Percentiles rank a stretch among this genome's conserved stretches.
phyloP scores from a whole-genome alignment of 2,329 filamentous ascomycete species.

The Xylaria sp. region DNA sequence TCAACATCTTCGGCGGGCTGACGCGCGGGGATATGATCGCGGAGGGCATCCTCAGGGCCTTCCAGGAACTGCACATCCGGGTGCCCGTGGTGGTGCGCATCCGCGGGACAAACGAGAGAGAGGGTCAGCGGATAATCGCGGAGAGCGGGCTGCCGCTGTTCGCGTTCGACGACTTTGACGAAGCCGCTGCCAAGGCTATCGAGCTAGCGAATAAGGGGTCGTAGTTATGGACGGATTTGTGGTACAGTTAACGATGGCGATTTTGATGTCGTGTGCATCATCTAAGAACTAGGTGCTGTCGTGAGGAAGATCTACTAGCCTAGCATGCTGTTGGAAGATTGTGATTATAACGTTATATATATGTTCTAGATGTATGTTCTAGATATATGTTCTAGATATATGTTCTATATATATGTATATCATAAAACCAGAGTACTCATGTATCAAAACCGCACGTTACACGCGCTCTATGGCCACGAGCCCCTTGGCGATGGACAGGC shows the following conservation, averaged over 20 bases:
- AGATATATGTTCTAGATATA: neutral
- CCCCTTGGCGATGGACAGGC: conserved; percentile 26
- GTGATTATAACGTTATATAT: neutral
- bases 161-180: conserved; percentile 75
- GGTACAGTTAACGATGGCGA: neutral
- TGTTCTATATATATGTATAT: neutral
- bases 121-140: conserved; percentile 69
- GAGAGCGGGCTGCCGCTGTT: conserved; percentile 69
- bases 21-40: conserved; percentile 84
- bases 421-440: neutral
- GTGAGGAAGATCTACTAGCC: neutral
- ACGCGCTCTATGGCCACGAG: conserved; percentile 33
- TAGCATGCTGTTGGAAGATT: neutral
- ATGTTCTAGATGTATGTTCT: neutral
- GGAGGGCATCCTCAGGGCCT: conserved; percentile 71
- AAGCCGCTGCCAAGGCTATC: conserved; percentile 69
- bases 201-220: conserved; percentile 49
- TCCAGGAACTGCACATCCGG: conserved; percentile 66
- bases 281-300: too few relatives aligned
- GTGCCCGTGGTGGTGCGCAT: conserved; percentile 78
- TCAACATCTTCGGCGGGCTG: conserved; percentile 62
- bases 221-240: conserved; percentile 31
- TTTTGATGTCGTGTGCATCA: too few relatives aligned
- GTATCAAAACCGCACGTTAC: conserved; percentile 3
- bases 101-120: conserved; percentile 72